Conservation (phyloP, 352 stramenopile species). For the Phytopythium boreale region DNA sequence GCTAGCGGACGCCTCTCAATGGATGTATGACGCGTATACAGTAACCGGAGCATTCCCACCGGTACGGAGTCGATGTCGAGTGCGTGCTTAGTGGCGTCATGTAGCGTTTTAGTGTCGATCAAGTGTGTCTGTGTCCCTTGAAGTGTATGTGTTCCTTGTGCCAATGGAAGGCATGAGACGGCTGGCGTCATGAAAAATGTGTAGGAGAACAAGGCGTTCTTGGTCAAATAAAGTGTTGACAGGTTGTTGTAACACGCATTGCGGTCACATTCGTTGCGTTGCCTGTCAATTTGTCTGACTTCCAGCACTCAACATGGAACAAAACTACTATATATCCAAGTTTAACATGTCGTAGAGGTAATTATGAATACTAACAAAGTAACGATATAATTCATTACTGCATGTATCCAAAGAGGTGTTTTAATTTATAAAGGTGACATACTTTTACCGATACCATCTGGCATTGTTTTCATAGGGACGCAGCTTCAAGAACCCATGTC, state of each 20-base stretch:
- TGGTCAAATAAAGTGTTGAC: no score
- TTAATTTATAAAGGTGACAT: not conserved
- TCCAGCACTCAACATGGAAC: not conserved
- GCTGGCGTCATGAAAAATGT: not conserved
- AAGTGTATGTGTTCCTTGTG: not conserved
- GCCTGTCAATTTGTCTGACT: not conserved
- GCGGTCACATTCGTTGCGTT: no score
- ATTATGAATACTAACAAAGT: not conserved
- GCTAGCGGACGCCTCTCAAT: slow-evolving; percentile 1
- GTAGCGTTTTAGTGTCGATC: not conserved
- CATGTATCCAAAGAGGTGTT: not conserved
- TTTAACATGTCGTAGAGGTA: not conserved
- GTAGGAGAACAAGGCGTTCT: not conserved
- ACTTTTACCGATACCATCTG: not conserved
- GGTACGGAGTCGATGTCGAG: not conserved
- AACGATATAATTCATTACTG: no score
- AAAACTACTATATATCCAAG: not conserved
- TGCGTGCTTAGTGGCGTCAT: not conserved
- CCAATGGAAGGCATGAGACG: not conserved
- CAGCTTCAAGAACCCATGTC: slow-evolving; percentile 4
- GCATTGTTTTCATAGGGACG: not conserved
- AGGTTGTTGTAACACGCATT: no score
- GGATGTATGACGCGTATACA: not conserved
- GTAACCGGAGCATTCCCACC: not conserved
- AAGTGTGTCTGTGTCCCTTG: no score